phyloP scores from a whole-genome alignment of 306 rosid genomes.

The Datisca glomerata region DNA sequence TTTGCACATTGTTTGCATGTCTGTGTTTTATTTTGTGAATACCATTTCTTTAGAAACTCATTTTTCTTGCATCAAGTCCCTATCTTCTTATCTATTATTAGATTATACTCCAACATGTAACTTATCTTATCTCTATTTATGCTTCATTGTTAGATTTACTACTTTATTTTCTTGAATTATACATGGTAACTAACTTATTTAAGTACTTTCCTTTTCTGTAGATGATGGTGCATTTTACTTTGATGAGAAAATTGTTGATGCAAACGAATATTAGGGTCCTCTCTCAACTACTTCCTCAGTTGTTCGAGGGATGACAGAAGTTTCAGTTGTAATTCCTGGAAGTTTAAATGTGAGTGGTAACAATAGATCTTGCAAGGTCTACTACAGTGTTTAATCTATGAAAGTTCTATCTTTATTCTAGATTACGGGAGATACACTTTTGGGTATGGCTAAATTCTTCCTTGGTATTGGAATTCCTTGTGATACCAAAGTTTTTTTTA shows the following conservation, averaged over 20 bases:
- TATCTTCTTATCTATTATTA: too few relatives aligned
- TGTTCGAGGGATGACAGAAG: conserved; percentile 68
- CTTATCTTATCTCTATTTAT: too few relatives aligned
- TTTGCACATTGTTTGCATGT: too few relatives aligned
- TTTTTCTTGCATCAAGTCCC: too few relatives aligned
- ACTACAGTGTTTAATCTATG: conserved; percentile 8
- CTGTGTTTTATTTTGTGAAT: too few relatives aligned
- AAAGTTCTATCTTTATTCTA: conserved; percentile 33
- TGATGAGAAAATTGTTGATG: conserved; percentile 71
- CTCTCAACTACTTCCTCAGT: conserved; percentile 85
- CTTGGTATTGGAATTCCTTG: conserved; percentile 93
- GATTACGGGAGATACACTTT: conserved; percentile 66
- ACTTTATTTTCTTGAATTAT: too few relatives aligned
- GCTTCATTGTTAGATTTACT: too few relatives aligned
- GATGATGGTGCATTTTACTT: conserved; percentile 85
- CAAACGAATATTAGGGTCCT: conserved; percentile 54
- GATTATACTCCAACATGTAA: too few relatives aligned
- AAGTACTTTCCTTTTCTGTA: conserved; percentile 18
- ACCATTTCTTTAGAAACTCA: too few relatives aligned
- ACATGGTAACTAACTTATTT: too few relatives aligned
- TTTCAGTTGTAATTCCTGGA: conserved; percentile 58
- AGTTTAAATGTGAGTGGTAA: conserved; percentile 50
- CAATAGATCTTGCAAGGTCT: conserved; percentile 3
- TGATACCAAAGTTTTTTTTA: conserved; percentile 67
- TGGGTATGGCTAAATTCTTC: conserved; percentile 90